phyloP scores from a whole-genome alignment of 306 rosid species.

The Crotalaria pallida region DNA sequence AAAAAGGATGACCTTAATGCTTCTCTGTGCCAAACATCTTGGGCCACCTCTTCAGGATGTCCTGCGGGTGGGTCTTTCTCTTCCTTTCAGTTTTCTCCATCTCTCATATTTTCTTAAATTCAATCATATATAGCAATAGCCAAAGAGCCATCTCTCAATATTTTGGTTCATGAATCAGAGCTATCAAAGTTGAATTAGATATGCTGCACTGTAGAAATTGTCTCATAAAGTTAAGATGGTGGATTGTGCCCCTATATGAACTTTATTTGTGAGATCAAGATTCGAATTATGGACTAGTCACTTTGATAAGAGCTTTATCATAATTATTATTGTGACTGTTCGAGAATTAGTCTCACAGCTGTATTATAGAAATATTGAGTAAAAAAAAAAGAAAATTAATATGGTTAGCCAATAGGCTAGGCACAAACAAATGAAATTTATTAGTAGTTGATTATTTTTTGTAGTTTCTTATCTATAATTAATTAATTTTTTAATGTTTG shows the following conservation, averaged over 20 bases:
- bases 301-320: too few relatives aligned
- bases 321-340: too few relatives aligned
- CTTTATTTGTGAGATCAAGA: too few relatives aligned
- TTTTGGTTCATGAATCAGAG: neutral
- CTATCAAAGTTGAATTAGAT: neutral
- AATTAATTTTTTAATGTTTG: too few relatives aligned
- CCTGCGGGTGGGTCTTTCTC: constrained; percentile 50
- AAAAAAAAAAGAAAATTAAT: too few relatives aligned
- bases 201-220: neutral
- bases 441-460: neutral
- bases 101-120: neutral
- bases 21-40: constrained; percentile 59
- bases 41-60: constrained; percentile 58
- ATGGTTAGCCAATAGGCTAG: neutral
- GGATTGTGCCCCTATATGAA: too few relatives aligned
- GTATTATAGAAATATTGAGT: too few relatives aligned
- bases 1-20: constrained; percentile 52
- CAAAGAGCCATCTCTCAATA: neutral
- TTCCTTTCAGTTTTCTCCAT: neutral
- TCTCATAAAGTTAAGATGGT: neutral
- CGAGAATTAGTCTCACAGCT: too few relatives aligned
- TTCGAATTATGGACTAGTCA: too few relatives aligned
- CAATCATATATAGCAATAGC: neutral
- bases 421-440: neutral
- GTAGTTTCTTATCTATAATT: too few relatives aligned